phyloP scores from a whole-genome alignment of 2,329 filamentous ascomycete genomes.

The Saccharata proteae region DNA sequence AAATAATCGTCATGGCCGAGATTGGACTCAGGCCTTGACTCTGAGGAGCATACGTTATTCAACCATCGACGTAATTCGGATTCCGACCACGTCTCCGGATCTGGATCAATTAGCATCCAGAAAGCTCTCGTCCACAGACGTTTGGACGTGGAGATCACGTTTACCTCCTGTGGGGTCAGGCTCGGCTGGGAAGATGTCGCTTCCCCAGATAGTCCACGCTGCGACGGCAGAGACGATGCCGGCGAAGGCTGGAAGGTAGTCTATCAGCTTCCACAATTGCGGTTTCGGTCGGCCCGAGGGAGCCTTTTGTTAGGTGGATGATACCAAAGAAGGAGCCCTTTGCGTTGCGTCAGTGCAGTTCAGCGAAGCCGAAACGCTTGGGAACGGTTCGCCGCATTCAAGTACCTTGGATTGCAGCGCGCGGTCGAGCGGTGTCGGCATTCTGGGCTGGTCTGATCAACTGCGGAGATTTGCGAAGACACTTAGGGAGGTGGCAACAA shows the following conservation, averaged over 20 bases:
- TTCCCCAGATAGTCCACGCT: conserved; percentile 72
- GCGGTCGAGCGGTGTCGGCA: conserved; percentile 39
- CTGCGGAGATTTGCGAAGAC: no score
- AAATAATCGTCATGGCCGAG: background rate
- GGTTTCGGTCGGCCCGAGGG: no score
- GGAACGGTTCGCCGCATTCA: conserved; percentile 1
- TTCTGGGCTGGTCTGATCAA: no score
- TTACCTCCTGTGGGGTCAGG: conserved; percentile 67
- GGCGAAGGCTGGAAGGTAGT: conserved; percentile 45
- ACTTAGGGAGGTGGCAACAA: no score
- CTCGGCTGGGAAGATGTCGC: conserved; percentile 60
- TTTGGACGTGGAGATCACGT: conserved; percentile 19
- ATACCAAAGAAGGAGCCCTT: conserved; percentile 23
- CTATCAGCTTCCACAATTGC: background rate
- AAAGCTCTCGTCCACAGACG: background rate
- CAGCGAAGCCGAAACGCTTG: conserved; percentile 9
- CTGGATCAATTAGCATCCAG: conserved; percentile 22
- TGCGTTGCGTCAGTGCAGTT: conserved; percentile 9
- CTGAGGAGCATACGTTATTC: conserved; percentile 49
- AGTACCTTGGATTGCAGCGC: conserved; percentile 32
- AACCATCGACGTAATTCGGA: conserved; percentile 77
- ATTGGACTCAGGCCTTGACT: background rate
- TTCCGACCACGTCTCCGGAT: conserved; percentile 60
- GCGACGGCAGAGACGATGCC: conserved; percentile 72
- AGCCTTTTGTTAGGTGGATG: background rate